A percentile compares a stretch with the other conserved stretches of the same genome.
These are phyloP conservation scores for Sabuloglossum arenarium DNA, from an alignment of 495 filamentous ascomycete species.

Conservation along the genomic window DNA sequence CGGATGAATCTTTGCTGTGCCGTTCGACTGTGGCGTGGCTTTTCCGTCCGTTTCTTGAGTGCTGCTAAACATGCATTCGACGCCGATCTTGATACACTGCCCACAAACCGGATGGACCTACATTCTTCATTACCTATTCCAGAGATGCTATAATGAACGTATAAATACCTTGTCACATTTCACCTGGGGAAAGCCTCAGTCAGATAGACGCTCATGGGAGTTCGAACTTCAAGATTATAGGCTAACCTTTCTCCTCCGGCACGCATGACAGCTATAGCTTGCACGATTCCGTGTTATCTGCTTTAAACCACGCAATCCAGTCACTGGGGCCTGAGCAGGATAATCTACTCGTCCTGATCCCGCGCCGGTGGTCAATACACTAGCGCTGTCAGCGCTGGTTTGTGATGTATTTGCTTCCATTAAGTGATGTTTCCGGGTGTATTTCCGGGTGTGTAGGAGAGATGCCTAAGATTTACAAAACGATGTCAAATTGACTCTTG, in stretches of 20 bases:
- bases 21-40: not conserved
- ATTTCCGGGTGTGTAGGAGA: not conserved
- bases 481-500: no score
- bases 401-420: not conserved
- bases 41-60: not conserved
- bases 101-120: slow-evolving; percentile 28
- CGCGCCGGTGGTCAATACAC: not conserved
- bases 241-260: slow-evolving; percentile 27
- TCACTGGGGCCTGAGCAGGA: not conserved
- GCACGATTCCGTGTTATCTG: slow-evolving; percentile 29
- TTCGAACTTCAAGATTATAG: slow-evolving; percentile 21
- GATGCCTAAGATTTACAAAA: not conserved
- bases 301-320: not conserved
- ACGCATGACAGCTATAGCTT: slow-evolving; percentile 29
- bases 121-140: not conserved
- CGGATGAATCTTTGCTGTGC: not conserved
- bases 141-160: not conserved
- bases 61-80: slow-evolving; percentile 19
- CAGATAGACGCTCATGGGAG: not conserved
- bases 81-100: slow-evolving; percentile 24
- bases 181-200: not conserved
- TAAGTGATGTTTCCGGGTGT: not conserved
- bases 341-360: not conserved
- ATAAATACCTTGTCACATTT: slow-evolving; percentile 2
- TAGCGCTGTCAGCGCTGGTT: no score